Base-by-base conservation (phyloP, 2,329 filamentous ascomycete species). In the Colletotrichum musae region DNA sequence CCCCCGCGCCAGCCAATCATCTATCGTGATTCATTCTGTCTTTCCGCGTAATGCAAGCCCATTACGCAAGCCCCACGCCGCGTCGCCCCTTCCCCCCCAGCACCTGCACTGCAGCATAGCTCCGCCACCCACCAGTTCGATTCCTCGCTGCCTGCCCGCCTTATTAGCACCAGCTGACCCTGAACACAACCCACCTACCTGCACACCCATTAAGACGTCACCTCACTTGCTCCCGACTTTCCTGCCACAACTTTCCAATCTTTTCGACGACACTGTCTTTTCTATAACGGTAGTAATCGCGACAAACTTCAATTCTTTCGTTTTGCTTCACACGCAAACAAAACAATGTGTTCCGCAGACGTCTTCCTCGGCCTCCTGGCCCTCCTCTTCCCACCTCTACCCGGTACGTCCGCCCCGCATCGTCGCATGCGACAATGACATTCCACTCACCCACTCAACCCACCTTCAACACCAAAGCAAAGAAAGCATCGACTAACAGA, bases 321-420 rank as follows among this genome's bases (percentile, higher is more conserved):
- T 18, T 21, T 48, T 21, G 16, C 45, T 21, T 26, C 6, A 16
- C 18, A 16, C 47, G n/a, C 47, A 50, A 21, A 18, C 5, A 7
- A n/a, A 13, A 21, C 45, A 9, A 91, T 91, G 89, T 91, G 88
- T 79, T 82, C 85, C 64, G 75, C 85, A 59, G 89, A 92, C 77
- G 80, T 89, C 75, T 91, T 92, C 77, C 87, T 92, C 72, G 88
- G 86, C 78, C 75, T 91, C 47, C 78, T 92, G 72, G 90, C 90
- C 77, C 82, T 92, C 68, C 81, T 92, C 73, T 92, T 92, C 77
- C 90, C 90, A 41, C 90, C 90, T 70, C 80, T 92, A 63, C 84
- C 90, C 68, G 89, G 89, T 91, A 84, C 77, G 87, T 82, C 73
- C 41, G 1, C 53, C 57, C 45, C 43, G 21, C 50, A 51, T 57